Percentiles rank a stretch among this genome's conserved stretches.
Conservation (phyloP, 768 basidiomycete genomes). For the Lanmaoa pseudosensibilis region DNA sequence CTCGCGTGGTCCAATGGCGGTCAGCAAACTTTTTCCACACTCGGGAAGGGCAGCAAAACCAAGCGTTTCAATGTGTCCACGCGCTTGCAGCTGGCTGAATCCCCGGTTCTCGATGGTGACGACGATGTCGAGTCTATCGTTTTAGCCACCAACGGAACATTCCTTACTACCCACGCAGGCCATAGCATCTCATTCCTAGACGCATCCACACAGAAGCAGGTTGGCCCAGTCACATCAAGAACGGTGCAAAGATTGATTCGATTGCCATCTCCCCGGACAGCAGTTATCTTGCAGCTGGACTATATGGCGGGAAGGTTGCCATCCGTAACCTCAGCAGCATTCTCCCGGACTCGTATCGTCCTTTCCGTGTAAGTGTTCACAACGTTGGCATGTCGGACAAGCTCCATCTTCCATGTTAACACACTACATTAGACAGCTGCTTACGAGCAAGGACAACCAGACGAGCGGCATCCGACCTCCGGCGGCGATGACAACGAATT, state of each 20-base stretch:
- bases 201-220: background rate
- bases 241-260: too few relatives aligned
- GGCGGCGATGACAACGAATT: background rate
- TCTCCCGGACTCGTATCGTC: background rate
- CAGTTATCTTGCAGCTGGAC: too few relatives aligned
- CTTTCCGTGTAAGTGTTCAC: background rate
- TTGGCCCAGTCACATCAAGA: too few relatives aligned
- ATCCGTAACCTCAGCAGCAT: background rate
- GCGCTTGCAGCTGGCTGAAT: background rate
- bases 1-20: background rate
- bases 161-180: too few relatives aligned
- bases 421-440: background rate
- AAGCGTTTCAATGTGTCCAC: background rate
- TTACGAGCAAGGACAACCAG: background rate
- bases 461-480: background rate
- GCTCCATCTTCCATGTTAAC: background rate
- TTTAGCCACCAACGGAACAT: too few relatives aligned
- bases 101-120: background rate
- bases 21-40: background rate
- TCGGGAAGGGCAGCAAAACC: background rate
- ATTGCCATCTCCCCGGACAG: too few relatives aligned
- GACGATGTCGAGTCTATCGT: too few relatives aligned
- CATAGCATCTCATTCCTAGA: background rate
- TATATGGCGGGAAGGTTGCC: background rate
- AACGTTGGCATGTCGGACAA: background rate